These are phyloP conservation scores for Trichosporon ovoides DNA, from an alignment of 1,284 basidiomycete species.

Conservation along the genomic window DNA sequence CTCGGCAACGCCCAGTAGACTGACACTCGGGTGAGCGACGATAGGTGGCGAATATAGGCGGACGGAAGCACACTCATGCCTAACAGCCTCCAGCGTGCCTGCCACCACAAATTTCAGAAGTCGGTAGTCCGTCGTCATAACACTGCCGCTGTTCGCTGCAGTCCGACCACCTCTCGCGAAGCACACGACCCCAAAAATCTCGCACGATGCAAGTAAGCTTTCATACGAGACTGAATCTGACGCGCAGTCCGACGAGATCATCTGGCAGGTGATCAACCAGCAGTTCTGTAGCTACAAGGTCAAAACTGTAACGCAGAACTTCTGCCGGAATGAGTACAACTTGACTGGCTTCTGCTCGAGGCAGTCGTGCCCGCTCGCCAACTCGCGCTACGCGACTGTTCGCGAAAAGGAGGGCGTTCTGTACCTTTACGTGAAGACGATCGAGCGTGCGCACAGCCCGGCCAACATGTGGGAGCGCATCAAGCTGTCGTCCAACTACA, in stretches of 20 bases:
- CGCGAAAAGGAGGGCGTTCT: conserved; percentile 87
- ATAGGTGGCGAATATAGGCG: neutral
- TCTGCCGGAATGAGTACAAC: conserved; percentile 98
- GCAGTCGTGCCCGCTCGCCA: conserved; percentile 94
- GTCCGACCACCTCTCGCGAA: neutral
- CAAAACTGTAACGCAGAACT: conserved; percentile 91
- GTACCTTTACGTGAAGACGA: conserved; percentile 97
- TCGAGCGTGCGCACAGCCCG: conserved; percentile 92
- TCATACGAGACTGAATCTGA: conserved; percentile 13
- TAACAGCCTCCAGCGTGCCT: neutral
- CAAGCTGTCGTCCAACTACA: conserved; percentile 88
- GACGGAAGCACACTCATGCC: neutral
- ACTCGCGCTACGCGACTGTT: conserved; percentile 94
- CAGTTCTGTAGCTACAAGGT: conserved; percentile 96
- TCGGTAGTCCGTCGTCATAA: conserved; percentile 1
- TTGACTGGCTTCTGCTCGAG: conserved; percentile 95
- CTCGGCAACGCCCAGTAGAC: neutral
- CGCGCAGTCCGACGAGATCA: conserved; percentile 82
- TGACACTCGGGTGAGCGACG: conserved; percentile 4
- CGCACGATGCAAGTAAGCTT: conserved; percentile 42
- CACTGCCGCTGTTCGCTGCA: neutral
- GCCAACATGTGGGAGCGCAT: conserved; percentile 97
- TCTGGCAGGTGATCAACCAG: conserved; percentile 88
- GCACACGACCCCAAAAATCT: neutral
- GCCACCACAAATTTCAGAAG: conserved; percentile 10